A percentile compares a stretch with the other conserved stretches of the same genome.
These are phyloP conservation scores for Penicillium brevicompactum DNA, from an alignment of 2,329 filamentous ascomycete species.

Conservation along the genomic window DNA sequence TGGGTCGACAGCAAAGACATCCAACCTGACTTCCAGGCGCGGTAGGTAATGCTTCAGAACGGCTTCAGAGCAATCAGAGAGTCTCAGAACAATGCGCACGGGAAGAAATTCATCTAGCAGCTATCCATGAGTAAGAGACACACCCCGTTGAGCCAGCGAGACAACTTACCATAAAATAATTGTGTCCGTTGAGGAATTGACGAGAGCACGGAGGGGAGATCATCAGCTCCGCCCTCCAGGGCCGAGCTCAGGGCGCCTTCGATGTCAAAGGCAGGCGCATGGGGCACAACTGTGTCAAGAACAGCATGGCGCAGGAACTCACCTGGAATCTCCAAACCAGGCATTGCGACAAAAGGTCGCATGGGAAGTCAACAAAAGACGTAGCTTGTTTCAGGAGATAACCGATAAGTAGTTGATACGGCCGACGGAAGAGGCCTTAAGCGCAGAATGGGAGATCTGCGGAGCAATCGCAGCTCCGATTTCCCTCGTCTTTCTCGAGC, in stretches of 20 bases:
- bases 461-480: constrained; percentile 28
- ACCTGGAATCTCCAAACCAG: constrained; percentile 38
- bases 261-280: constrained; percentile 42
- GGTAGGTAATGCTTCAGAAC: constrained; percentile 52
- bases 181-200: constrained; percentile 54
- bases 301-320: constrained; percentile 46
- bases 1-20: constrained; percentile 49
- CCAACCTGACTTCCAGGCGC: constrained; percentile 53
- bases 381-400: constrained; percentile 18
- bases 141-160: constrained; percentile 12
- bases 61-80: constrained; percentile 52
- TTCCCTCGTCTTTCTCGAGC: constrained; percentile 9
- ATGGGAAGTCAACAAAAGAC: constrained; percentile 20
- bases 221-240: constrained; percentile 48
- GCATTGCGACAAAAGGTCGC: constrained; percentile 35
- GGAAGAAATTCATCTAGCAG: constrained; percentile 57
- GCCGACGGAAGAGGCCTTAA: constrained; percentile 24
- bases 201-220: constrained; percentile 48
- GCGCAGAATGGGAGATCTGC: constrained; percentile 26
- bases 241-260: constrained; percentile 46
- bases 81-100: constrained; percentile 54
- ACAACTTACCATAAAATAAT: constrained; percentile 53
- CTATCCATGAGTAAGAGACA: constrained; percentile 53
- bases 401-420: constrained; percentile 14
- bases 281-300: constrained; percentile 48